Conservation (phyloP, 2,329 filamentous ascomycete species). For the Ambrosiella xylebori region DNA sequence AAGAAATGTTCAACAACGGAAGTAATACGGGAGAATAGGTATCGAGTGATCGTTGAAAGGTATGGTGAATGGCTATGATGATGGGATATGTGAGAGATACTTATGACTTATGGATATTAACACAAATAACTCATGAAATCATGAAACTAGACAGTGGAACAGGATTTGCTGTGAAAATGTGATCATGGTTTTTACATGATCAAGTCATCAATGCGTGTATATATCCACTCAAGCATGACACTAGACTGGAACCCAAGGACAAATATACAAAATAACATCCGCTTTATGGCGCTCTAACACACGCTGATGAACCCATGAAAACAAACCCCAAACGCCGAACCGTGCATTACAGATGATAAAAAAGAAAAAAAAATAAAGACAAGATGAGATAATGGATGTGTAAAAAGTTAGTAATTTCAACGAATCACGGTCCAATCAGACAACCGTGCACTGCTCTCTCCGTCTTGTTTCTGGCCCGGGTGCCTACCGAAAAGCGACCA, state of each 20-base stretch:
- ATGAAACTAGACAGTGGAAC: too few relatives aligned
- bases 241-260: too few relatives aligned
- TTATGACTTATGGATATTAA: too few relatives aligned
- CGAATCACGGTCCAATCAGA: conserved; percentile 75
- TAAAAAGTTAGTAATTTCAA: conserved; percentile 19
- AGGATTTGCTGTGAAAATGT: too few relatives aligned
- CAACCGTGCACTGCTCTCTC: conserved; percentile 43
- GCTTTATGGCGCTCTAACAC: background rate
- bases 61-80: too few relatives aligned
- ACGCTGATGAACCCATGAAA: background rate
- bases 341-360: background rate
- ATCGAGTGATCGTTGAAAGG: background rate
- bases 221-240: too few relatives aligned
- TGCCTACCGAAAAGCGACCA: conserved; percentile 91
- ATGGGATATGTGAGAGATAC: too few relatives aligned
- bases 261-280: background rate
- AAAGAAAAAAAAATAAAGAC: background rate
- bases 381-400: too few relatives aligned
- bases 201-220: too few relatives aligned
- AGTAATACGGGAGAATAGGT: background rate
- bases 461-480: conserved; percentile 52
- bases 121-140: too few relatives aligned
- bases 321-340: background rate
- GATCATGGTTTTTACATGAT: too few relatives aligned
- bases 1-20: conserved; percentile 5